These are phyloP conservation scores for Kodamaea lidongshanica DNA, from an alignment of 805 yeast species.

Conservation along the genomic window DNA sequence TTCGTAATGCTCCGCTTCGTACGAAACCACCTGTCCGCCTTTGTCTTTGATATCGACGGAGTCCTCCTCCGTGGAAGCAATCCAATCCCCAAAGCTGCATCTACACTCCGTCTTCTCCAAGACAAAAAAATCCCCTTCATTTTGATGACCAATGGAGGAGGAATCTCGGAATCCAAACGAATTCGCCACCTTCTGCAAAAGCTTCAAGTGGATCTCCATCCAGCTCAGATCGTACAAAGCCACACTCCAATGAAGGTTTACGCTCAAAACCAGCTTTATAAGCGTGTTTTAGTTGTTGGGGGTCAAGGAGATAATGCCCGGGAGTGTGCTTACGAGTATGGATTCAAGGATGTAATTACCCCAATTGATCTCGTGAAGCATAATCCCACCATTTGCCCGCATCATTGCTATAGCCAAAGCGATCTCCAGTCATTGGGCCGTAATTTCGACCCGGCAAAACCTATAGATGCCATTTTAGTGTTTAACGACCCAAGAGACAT, in stretches of 20 bases:
- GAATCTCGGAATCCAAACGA: constrained; percentile 59
- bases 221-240: constrained; percentile 70
- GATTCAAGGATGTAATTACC: constrained; percentile 67
- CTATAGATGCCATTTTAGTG: constrained; percentile 71
- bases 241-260: constrained; percentile 79
- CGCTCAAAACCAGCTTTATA: constrained; percentile 38
- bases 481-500: constrained; percentile 87
- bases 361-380: constrained; percentile 65
- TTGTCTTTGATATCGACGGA: constrained; percentile 68
- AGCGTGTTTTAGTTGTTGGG: constrained; percentile 77
- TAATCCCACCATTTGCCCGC: constrained; percentile 60
- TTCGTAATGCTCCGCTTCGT: too few species aligned
- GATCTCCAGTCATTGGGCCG: constrained; percentile 29
- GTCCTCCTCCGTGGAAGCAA: constrained; percentile 70
- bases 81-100: constrained; percentile 59
- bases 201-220: constrained; percentile 42
- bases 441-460: constrained; percentile 22
- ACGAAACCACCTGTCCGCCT: too few species aligned
- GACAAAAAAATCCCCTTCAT: constrained; percentile 62
- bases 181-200: constrained; percentile 44
- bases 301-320: constrained; percentile 68
- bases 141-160: constrained; percentile 90
- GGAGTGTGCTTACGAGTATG: constrained; percentile 67
- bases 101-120: constrained; percentile 52
- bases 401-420: constrained; percentile 46